Evolutionary conservation across 2,329 filamentous ascomycete genomes (phyloP).

Genomic region (Cladophialophora exuberans): DNA sequence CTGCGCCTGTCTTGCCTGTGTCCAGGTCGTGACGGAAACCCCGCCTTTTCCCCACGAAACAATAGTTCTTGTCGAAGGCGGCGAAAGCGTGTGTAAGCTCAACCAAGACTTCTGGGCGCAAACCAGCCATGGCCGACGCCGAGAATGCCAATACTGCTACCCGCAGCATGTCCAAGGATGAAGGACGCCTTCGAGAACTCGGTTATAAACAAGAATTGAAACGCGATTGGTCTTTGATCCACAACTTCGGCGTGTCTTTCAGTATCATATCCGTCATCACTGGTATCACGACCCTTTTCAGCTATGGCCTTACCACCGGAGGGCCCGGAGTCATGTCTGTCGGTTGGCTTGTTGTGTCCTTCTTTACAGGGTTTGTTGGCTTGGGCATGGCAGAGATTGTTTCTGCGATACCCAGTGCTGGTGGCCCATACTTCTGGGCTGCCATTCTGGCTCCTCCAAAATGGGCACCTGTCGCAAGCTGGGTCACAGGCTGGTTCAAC

Average conservation of each 20-base stretch:
- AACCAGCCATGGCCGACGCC: slow-evolving; percentile 22
- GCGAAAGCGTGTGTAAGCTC: not conserved
- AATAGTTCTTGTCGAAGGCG: not conserved
- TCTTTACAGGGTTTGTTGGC: slow-evolving; percentile 60
- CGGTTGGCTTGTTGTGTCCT: slow-evolving; percentile 54
- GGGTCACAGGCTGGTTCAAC: slow-evolving; percentile 57
- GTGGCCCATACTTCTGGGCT: slow-evolving; percentile 65
- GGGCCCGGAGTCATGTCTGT: slow-evolving; percentile 60
- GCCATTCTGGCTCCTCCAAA: slow-evolving; percentile 58
- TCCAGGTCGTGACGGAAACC: too few species aligned
- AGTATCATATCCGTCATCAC: slow-evolving; percentile 66
- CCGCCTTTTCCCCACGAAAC: slow-evolving; percentile 13
- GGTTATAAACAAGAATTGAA: slow-evolving; percentile 64
- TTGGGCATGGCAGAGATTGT: slow-evolving; percentile 63
- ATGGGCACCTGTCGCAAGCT: slow-evolving; percentile 50
- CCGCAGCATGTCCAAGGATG: slow-evolving; percentile 44
- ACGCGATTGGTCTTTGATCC: slow-evolving; percentile 61
- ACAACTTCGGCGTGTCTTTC: slow-evolving; percentile 66
- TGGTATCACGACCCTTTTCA: slow-evolving; percentile 62
- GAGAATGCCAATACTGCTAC: slow-evolving; percentile 18
- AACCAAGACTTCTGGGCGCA: not conserved
- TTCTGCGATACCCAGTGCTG: slow-evolving; percentile 61
- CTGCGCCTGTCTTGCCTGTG: not conserved
- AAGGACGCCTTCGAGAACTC: slow-evolving; percentile 57
- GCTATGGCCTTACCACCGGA: slow-evolving; percentile 59